Evolutionary conservation across 371 early-diverging fungal species (phyloP).

Genomic region (Syncephalastrum contaminatum): DNA sequence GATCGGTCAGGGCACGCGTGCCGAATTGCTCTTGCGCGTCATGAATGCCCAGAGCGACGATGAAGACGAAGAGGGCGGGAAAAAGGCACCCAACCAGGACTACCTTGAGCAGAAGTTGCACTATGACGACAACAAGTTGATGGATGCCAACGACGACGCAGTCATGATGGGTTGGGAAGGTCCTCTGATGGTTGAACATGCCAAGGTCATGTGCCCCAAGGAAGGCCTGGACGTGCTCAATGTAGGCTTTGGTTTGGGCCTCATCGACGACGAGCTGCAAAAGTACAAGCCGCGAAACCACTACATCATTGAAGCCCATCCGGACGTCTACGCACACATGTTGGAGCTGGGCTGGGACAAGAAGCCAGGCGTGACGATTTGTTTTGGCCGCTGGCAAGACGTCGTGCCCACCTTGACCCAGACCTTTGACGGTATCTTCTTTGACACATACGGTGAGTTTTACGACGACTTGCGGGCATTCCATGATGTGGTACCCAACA

Average conservation of each 20-base stretch:
- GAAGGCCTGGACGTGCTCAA: slow-evolving; percentile 71
- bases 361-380: slow-evolving; percentile 78
- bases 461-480: slow-evolving; percentile 89
- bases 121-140: slow-evolving; percentile 73
- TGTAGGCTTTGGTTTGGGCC: slow-evolving; percentile 92
- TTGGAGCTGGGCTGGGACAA: slow-evolving; percentile 81
- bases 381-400: slow-evolving; percentile 96
- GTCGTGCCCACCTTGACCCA: slow-evolving; percentile 71
- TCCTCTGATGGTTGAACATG: slow-evolving; percentile 91
- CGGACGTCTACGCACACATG: slow-evolving; percentile 93
- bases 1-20: slow-evolving; percentile 81
- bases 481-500: slow-evolving; percentile 79
- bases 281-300: slow-evolving; percentile 70
- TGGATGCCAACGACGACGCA: slow-evolving; percentile 88
- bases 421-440: slow-evolving; percentile 86
- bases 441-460: slow-evolving; percentile 94
- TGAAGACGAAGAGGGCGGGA: slow-evolving; percentile 27
- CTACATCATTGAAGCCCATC: slow-evolving; percentile 96
- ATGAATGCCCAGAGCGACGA: slow-evolving; percentile 37
- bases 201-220: slow-evolving; percentile 74
- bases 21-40: slow-evolving; percentile 75
- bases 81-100: slow-evolving; percentile 68
- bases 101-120: slow-evolving; percentile 76
- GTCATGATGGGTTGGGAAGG: slow-evolving; percentile 99
- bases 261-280: slow-evolving; percentile 86